Evolutionary conservation across 2,329 filamentous ascomycete genomes (phyloP).

Genomic region (Fusarium sulawesiense): DNA sequence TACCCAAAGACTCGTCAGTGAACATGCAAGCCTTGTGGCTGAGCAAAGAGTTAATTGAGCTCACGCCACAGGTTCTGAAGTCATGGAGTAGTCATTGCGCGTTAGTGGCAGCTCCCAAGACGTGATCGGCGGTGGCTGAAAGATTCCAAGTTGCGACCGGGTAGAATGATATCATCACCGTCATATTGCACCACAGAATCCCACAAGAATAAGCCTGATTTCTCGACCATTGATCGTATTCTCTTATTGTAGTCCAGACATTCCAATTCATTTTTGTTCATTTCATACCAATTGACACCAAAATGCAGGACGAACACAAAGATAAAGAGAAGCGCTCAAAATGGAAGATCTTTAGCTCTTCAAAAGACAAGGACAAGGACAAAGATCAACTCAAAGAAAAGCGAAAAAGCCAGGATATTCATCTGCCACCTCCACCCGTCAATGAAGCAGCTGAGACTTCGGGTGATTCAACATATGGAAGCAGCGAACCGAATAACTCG

Average conservation of each 20-base stretch:
- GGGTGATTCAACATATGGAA: constrained; percentile 41
- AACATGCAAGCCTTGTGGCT: constrained; percentile 4
- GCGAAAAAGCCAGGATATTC: constrained; percentile 23
- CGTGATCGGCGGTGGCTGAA: constrained; percentile 27
- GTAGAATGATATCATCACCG: constrained; percentile 31
- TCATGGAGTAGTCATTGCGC: constrained; percentile 34
- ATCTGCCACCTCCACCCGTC: not conserved
- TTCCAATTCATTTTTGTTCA: not conserved
- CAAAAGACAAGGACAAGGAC: constrained; percentile 37
- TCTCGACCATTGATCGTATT: not conserved
- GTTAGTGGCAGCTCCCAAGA: constrained; percentile 28
- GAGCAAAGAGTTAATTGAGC: not conserved
- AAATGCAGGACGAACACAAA: constrained; percentile 24
- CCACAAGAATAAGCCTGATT: constrained; percentile 27
- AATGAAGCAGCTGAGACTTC: constrained; percentile 14
- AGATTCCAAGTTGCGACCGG: constrained; percentile 22
- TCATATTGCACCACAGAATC: constrained; percentile 22
- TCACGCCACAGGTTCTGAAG: constrained; percentile 23
- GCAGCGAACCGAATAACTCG: constrained; percentile 42
- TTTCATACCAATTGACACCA: not conserved
- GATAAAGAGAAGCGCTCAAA: constrained; percentile 44
- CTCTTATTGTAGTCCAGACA: not conserved
- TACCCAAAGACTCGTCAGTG: constrained; percentile 7
- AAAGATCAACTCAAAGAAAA: constrained; percentile 29
- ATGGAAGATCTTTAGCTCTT: constrained; percentile 44